A percentile compares a stretch with the other conserved stretches of the same genome.
Conservation (phyloP, 169 alveolate genomes). For the Eimeria brunetti region DNA sequence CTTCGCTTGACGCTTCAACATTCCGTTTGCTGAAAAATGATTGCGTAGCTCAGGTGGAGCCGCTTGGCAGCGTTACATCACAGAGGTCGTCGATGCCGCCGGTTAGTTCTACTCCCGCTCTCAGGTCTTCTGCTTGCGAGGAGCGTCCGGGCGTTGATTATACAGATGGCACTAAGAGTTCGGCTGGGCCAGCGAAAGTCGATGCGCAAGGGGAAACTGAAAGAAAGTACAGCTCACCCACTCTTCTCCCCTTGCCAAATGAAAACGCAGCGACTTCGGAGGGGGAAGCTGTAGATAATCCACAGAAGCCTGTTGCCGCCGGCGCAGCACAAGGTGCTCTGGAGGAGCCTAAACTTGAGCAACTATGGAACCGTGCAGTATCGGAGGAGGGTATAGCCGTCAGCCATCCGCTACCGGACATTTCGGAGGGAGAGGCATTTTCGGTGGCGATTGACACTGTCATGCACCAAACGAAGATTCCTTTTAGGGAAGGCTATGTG, state of each 20-base stretch:
- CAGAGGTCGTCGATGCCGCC: not conserved
- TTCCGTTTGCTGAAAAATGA: not conserved
- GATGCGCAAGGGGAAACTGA: not conserved
- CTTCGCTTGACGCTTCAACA: not conserved
- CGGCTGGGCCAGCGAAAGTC: not conserved
- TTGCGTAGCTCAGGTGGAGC: not conserved
- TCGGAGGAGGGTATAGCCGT: not conserved
- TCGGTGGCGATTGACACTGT: conserved; percentile 5
- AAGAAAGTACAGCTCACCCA: not conserved
- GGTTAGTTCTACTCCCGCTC: not conserved
- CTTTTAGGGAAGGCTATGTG: not conserved
- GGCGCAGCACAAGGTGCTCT: not conserved
- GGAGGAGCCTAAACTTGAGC: conserved; percentile 9
- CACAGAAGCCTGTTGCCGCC: conserved; percentile 3
- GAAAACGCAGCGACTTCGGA: not conserved
- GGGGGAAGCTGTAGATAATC: not conserved
- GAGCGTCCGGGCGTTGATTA: not conserved
- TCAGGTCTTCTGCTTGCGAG: not conserved
- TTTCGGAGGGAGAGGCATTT: not conserved
- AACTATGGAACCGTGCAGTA: not conserved
- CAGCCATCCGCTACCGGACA: conserved; percentile 6
- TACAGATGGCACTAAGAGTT: not conserved
- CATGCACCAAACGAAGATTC: not conserved
- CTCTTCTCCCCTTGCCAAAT: not conserved
- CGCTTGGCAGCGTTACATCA: conserved; percentile 9